Evolutionary conservation across 352 stramenopile genomes (phyloP).

Genomic region (Phytophthora sansomeana): DNA sequence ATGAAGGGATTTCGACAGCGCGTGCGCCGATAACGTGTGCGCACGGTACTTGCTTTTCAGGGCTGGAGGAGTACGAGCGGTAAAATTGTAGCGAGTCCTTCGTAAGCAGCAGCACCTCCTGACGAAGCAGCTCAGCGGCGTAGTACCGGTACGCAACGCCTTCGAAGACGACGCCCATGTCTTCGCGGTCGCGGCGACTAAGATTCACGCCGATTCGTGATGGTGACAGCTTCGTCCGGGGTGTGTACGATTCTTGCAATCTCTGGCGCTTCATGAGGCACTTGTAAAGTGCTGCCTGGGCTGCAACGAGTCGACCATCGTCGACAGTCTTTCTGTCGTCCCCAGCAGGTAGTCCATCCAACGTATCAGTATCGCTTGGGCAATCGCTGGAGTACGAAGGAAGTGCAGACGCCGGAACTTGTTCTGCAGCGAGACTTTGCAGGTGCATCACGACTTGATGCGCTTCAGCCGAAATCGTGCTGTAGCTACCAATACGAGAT

Average conservation of each 20-base stretch:
- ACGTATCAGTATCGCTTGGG: constrained; percentile 29
- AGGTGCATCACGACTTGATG: constrained; percentile 51
- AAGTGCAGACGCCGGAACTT: constrained; percentile 13
- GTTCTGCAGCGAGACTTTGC: constrained; percentile 28
- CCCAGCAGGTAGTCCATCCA: constrained; percentile 16
- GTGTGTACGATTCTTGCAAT: constrained; percentile 54
- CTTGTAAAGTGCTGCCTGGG: constrained; percentile 71
- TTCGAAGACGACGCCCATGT: constrained; percentile 64
- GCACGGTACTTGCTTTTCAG: constrained; percentile 59
- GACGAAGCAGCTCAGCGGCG: constrained; percentile 59
- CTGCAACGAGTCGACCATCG: constrained; percentile 33
- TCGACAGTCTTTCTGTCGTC: constrained; percentile 26
- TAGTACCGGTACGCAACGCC: constrained; percentile 82
- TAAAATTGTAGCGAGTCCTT: constrained; percentile 65
- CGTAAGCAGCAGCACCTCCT: constrained; percentile 83
- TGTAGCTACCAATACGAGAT: constrained; percentile 81
- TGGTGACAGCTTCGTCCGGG: constrained; percentile 52
- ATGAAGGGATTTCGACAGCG: constrained; percentile 40
- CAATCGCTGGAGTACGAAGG: constrained; percentile 35
- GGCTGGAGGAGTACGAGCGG: constrained; percentile 63
- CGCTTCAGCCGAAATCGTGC: constrained; percentile 67
- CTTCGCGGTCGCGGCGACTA: constrained; percentile 63
- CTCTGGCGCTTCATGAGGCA: constrained; percentile 56
- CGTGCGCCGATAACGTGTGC: constrained; percentile 64
- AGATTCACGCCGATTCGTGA: constrained; percentile 73